phyloP scores from a whole-genome alignment of 306 rosid species.

The Medicago truncatula region MtrunA17r5.0-ANR NC_053042.1:52999001-52999500 shows the following conservation, averaged over 20 bases:
- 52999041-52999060: constrained; percentile 19
- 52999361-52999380: constrained; percentile 5
- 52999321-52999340: constrained; percentile 11
- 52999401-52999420: not conserved
- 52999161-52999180: too few species aligned
- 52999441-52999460: constrained; percentile 21
- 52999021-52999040: constrained; percentile 38
- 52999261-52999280: too few species aligned
- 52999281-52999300: too few species aligned
- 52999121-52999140: too few species aligned
- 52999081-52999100: constrained; percentile 19
- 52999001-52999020: constrained; percentile 29
- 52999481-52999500: constrained; percentile 5
- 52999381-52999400: constrained; percentile 1
- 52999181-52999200: too few species aligned
- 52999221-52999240: too few species aligned
- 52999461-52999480: constrained; percentile 29
- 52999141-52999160: too few species aligned
- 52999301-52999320: constrained; percentile 17
- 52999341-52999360: constrained; percentile 7
- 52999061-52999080: constrained; percentile 24
- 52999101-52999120: not conserved
- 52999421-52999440: constrained; percentile 10
- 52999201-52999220: too few species aligned
- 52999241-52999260: too few species aligned